Percentiles rank a stretch among this genome's conserved stretches.
phyloP scores from a whole-genome alignment of 345 rosid species.

The Crucihimalaya himalaica region DNA sequence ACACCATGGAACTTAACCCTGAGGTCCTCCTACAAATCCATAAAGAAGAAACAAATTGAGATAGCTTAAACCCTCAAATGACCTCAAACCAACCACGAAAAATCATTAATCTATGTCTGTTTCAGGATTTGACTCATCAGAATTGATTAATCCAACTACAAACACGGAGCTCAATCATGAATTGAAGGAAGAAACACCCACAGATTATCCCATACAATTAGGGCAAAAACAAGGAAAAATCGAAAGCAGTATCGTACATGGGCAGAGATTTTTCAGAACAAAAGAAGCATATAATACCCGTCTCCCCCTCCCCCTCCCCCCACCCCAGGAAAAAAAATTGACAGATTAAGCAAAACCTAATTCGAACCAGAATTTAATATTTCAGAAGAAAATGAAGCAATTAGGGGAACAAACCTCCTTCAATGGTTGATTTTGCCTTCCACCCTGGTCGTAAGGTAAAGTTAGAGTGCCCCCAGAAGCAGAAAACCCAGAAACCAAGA shows the following conservation, averaged over 20 bases:
- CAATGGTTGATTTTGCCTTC: not conserved
- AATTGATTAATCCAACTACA: not conserved
- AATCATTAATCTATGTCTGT: not conserved
- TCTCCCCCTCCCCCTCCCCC: no score
- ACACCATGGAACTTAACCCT: conserved; percentile 17
- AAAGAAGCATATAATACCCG: not conserved
- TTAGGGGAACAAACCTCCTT: conserved; percentile 24
- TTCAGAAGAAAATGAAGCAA: not conserved
- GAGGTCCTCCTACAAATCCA: conserved; percentile 36
- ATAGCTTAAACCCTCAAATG: conserved; percentile 19
- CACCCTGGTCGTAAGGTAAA: conserved; percentile 7
- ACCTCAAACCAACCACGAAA: conserved; percentile 4
- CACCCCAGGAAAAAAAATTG: no score
- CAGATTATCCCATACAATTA: not conserved
- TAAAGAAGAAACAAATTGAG: not conserved
- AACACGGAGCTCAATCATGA: not conserved
- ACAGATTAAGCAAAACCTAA: conserved; percentile 12
- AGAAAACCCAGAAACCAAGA: conserved; percentile 32
- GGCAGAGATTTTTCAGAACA: not conserved
- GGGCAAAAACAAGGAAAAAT: not conserved
- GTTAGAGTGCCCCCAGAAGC: not conserved
- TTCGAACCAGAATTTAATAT: not conserved
- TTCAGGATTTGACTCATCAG: not conserved
- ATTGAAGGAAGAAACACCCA: not conserved
- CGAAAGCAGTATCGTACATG: conserved; percentile 16